Conservation (phyloP, 2,329 filamentous ascomycete species). For the Alternaria longipes region DNA sequence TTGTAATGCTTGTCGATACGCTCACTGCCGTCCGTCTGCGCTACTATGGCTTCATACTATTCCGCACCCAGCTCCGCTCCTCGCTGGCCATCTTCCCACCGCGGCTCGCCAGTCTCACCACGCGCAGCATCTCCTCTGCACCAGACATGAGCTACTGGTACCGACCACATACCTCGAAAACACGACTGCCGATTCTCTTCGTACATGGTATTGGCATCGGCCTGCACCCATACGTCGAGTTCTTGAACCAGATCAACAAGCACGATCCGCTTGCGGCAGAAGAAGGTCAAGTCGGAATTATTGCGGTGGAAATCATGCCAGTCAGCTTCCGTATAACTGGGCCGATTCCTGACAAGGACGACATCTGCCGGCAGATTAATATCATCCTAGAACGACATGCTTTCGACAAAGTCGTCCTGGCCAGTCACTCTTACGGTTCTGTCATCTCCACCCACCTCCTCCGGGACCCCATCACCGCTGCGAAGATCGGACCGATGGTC, state of each 20-base stretch:
- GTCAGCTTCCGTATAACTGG: slow-evolving; percentile 70
- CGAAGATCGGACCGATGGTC: slow-evolving; percentile 59
- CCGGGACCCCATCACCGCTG: slow-evolving; percentile 56
- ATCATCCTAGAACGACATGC: slow-evolving; percentile 66
- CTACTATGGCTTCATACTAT: slow-evolving; percentile 62
- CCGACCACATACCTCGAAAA: slow-evolving; percentile 68
- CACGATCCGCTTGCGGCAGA: slow-evolving; percentile 31
- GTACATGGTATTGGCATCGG: slow-evolving; percentile 77
- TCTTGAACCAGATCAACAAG: slow-evolving; percentile 63
- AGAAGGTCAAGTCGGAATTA: slow-evolving; percentile 66
- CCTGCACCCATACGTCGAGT: slow-evolving; percentile 68
- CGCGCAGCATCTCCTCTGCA: slow-evolving; percentile 59
- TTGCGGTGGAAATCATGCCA: slow-evolving; percentile 72
- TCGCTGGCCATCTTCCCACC: slow-evolving; percentile 66
- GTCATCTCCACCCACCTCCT: slow-evolving; percentile 71
- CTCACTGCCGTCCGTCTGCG: slow-evolving; percentile 54
- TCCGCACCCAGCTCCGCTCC: slow-evolving; percentile 56
- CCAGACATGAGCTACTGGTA: slow-evolving; percentile 70
- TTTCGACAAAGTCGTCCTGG: slow-evolving; percentile 67
- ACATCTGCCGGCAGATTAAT: slow-evolving; percentile 66
- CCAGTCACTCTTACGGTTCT: slow-evolving; percentile 70
- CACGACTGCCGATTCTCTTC: slow-evolving; percentile 69
- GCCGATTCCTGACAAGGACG: slow-evolving; percentile 60
- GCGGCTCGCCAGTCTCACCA: slow-evolving; percentile 62
- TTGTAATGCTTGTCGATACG: slow-evolving; percentile 63